These are phyloP conservation scores for Penicillium sp. DNA, from an alignment of 2,329 filamentous ascomycete genomes.

Conservation along the genomic window DNA sequence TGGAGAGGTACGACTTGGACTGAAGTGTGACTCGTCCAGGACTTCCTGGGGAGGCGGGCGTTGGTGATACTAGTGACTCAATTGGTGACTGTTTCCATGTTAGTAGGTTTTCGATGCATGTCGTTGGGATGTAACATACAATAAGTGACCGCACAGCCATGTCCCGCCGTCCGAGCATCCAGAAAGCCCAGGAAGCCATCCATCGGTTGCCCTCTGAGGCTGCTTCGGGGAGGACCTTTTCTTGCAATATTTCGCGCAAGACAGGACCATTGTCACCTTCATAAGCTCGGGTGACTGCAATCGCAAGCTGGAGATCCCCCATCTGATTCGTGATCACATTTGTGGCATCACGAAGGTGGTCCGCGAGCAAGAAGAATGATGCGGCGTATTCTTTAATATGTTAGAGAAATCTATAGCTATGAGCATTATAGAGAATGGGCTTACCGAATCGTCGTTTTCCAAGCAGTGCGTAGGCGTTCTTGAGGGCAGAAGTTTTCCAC, in stretches of 20 bases:
- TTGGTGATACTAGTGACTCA: conserved; percentile 65
- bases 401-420: conserved; percentile 15
- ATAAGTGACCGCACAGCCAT: conserved; percentile 85
- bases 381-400: conserved; percentile 79
- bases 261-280: conserved; percentile 82
- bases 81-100: conserved; percentile 71
- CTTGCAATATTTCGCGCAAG: conserved; percentile 74
- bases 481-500: conserved; percentile 87
- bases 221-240: conserved; percentile 78
- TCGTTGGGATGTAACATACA: conserved; percentile 56
- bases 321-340: conserved; percentile 86
- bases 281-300: conserved; percentile 85
- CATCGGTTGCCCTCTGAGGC: conserved; percentile 85
- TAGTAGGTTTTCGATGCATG: not conserved
- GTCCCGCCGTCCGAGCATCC: conserved; percentile 81
- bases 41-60: conserved; percentile 62
- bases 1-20: conserved; percentile 80
- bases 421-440: conserved; percentile 29
- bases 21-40: conserved; percentile 65
- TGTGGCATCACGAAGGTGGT: conserved; percentile 82
- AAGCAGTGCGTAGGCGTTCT: conserved; percentile 95
- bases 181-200: conserved; percentile 95
- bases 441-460: conserved; percentile 85
- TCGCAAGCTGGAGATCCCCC: conserved; percentile 85
- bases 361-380: conserved; percentile 91